Conservation (phyloP, 139 green algal genomes). For the Spirogloea muscicola region DNA sequence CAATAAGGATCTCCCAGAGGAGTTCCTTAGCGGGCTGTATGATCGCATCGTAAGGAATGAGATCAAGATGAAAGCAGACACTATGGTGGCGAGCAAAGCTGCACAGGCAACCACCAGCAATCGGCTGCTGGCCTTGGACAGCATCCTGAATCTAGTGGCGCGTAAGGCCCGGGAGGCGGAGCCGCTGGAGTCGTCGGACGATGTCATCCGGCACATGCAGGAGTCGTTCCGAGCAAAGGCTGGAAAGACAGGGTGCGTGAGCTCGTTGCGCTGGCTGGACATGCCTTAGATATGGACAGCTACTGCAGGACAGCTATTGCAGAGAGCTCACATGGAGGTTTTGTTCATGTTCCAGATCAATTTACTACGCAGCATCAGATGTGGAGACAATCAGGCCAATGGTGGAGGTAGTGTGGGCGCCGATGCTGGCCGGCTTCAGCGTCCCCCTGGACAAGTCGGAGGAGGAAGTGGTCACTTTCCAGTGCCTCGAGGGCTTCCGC, state of each 20-base stretch:
- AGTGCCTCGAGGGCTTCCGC: conserved; percentile 60
- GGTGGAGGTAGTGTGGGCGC: conserved; percentile 86
- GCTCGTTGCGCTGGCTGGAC: background rate
- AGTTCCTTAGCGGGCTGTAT: conserved; percentile 74
- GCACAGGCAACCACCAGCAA: background rate
- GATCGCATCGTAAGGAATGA: conserved; percentile 67
- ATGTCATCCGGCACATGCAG: background rate
- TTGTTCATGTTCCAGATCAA: conserved; percentile 1
- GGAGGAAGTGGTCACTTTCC: conserved; percentile 40
- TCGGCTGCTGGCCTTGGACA: background rate
- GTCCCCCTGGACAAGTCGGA: background rate
- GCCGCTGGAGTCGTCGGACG: background rate
- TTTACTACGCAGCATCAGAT: conserved; percentile 9
- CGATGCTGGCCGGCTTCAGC: conserved; percentile 78
- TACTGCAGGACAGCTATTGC: background rate
- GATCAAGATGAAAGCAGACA: conserved; percentile 57
- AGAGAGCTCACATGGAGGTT: background rate
- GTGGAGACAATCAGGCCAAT: conserved; percentile 64
- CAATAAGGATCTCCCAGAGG: conserved; percentile 56
- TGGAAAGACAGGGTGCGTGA: background rate
- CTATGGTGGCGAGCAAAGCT: background rate
- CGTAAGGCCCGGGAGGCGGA: background rate
- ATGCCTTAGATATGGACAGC: background rate
- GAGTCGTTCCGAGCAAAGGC: background rate
- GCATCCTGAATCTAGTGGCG: background rate